A percentile compares a stretch with the other conserved stretches of the same genome.
These are phyloP conservation scores for Azolla pinnata DNA, from an alignment of 75 land plant genomes.

Conservation along the genomic window DNA sequence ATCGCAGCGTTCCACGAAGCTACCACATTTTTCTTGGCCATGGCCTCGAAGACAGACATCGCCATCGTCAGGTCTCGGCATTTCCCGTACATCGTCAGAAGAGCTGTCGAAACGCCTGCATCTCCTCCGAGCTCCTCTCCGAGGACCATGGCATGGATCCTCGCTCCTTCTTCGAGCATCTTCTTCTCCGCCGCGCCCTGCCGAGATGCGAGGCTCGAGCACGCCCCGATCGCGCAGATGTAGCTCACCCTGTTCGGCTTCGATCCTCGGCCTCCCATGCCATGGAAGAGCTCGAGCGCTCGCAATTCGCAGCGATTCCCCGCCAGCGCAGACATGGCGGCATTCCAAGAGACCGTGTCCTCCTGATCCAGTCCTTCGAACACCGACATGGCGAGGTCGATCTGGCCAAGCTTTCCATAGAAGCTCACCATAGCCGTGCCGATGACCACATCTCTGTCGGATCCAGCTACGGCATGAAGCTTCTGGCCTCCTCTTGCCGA, in stretches of 20 bases:
- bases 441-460: neutral
- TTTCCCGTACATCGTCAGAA: constrained; percentile 11
- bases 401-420: constrained; percentile 14
- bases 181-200: no score
- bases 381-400: constrained; percentile 1
- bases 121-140: constrained; percentile 10
- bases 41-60: constrained; percentile 5
- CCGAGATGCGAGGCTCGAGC: constrained; percentile 11
- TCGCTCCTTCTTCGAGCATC: constrained; percentile 2
- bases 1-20: constrained; percentile 18
- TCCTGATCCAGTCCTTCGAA: constrained; percentile 3
- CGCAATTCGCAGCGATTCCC: constrained; percentile 3
- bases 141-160: constrained; percentile 18
- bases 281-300: constrained; percentile 8
- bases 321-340: constrained; percentile 10
- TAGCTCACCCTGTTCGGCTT: constrained; percentile 6
- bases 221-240: constrained; percentile 6
- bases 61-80: constrained; percentile 4
- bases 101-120: constrained; percentile 5
- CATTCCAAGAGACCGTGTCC: constrained; percentile 13
- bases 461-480: no score
- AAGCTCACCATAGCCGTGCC: neutral
- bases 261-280: constrained; percentile 9
- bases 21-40: constrained; percentile 10
- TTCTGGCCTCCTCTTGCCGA: no score